Conservation (phyloP, 2,329 filamentous ascomycete genomes). For the Salinomyces thailandicus region DNA sequence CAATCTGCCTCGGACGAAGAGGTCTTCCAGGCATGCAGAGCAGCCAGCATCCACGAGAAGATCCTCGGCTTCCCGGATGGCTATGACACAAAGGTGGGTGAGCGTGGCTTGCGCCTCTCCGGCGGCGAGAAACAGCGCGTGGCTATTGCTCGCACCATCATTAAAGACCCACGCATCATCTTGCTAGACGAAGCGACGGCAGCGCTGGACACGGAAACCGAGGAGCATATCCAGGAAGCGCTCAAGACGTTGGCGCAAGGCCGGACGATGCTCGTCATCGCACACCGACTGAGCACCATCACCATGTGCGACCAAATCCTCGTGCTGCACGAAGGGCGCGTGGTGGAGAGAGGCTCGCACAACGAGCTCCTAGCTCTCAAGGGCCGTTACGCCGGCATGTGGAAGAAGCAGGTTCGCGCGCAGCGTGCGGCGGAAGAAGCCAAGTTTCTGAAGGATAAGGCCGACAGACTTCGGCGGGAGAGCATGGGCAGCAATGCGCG, state of each 20-base stretch:
- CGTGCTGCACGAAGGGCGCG: constrained; percentile 43
- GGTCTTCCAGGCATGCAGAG: constrained; percentile 68
- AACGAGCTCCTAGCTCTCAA: constrained; percentile 39
- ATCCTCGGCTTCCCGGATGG: constrained; percentile 80
- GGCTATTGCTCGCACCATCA: constrained; percentile 82
- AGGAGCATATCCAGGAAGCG: constrained; percentile 84
- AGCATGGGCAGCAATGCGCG: constrained; percentile 34
- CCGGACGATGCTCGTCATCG: constrained; percentile 89
- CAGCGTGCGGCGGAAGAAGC: constrained; percentile 41
- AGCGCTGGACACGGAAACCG: constrained; percentile 81
- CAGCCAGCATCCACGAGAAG: constrained; percentile 85
- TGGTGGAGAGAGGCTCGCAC: constrained; percentile 43
- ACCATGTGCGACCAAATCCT: constrained; percentile 47
- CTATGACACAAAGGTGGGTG: constrained; percentile 83
- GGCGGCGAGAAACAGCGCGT: constrained; percentile 91
- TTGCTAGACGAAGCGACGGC: constrained; percentile 90
- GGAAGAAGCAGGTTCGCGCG: constrained; percentile 43
- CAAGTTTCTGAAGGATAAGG: constrained; percentile 39
- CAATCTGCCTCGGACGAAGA: constrained; percentile 70
- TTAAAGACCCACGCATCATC: constrained; percentile 86
- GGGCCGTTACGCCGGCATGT: constrained; percentile 40
- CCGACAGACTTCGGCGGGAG: constrained; percentile 38
- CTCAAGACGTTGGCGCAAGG: constrained; percentile 71
- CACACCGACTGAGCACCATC: constrained; percentile 54
- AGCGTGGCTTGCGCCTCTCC: constrained; percentile 74